A percentile compares a stretch with the other conserved stretches of the same genome.
These are phyloP conservation scores for Sambucus nigra DNA, from an alignment of 129 eudicot genomes.

Conservation along the genomic window DNA sequence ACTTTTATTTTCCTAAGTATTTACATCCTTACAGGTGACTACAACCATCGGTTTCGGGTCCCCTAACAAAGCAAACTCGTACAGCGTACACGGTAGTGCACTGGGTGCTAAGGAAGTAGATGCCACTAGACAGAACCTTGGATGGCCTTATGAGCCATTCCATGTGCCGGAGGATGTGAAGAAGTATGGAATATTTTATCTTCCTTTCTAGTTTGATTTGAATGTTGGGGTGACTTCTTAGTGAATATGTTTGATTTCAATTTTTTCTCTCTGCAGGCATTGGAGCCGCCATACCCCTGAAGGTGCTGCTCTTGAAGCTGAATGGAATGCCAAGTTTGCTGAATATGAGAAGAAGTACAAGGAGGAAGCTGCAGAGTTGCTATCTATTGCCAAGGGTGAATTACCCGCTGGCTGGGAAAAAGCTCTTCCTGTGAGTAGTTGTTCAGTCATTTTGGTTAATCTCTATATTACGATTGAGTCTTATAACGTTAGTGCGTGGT, in stretches of 20 bases:
- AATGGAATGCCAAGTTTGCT: slow-evolving; percentile 85
- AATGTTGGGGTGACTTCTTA: background rate
- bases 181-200: slow-evolving; percentile 28
- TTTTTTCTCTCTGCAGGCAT: slow-evolving; percentile 37
- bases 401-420: slow-evolving; percentile 87
- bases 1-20: background rate
- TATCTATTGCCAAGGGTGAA: slow-evolving; percentile 48
- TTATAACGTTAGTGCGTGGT: no score
- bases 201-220: background rate
- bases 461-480: no score
- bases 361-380: slow-evolving; percentile 73
- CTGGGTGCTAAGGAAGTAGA: slow-evolving; percentile 96
- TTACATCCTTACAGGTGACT: slow-evolving; percentile 49
- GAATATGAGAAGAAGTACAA: slow-evolving; percentile 80
- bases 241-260: background rate
- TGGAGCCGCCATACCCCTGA: slow-evolving; percentile 88
- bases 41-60: slow-evolving; percentile 94
- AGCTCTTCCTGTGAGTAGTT: slow-evolving; percentile 70
- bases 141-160: slow-evolving; percentile 97
- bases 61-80: slow-evolving; percentile 94
- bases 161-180: slow-evolving; percentile 96
- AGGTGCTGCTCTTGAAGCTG: slow-evolving; percentile 86
- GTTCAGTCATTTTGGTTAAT: background rate
- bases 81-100: slow-evolving; percentile 89
- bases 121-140: slow-evolving; percentile 85